A percentile compares a stretch with the other conserved stretches of the same genome.
These are phyloP conservation scores for Eucalyptus sp. DNA, from an alignment of 345 rosid species.

Conservation along the genomic window DNA sequence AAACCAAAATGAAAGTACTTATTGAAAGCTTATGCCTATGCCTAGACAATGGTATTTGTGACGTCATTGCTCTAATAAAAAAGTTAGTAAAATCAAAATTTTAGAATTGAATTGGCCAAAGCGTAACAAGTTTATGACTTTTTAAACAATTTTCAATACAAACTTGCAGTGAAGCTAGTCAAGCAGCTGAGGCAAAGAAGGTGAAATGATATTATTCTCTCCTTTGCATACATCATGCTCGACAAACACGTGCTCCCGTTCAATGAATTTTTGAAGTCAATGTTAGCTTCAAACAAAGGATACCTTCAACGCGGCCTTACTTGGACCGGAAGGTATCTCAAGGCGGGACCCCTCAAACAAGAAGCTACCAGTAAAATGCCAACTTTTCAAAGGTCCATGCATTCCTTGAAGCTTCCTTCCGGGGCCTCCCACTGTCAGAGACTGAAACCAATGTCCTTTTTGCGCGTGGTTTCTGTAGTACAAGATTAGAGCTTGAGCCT, in stretches of 20 bases:
- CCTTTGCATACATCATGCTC: not conserved
- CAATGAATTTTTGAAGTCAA: not conserved
- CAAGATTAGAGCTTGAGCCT: not conserved
- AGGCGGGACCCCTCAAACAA: not conserved
- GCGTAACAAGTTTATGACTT: too few relatives aligned
- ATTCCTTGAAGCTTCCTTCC: not conserved
- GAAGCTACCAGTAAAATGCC: not conserved
- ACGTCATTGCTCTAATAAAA: too few relatives aligned
- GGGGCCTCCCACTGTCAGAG: not conserved
- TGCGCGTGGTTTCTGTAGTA: not conserved
- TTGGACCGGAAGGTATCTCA: not conserved
- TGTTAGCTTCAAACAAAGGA: not conserved
- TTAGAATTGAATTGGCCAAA: too few relatives aligned
- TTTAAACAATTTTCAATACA: too few relatives aligned
- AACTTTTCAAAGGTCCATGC: not conserved
- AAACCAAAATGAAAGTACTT: too few relatives aligned
- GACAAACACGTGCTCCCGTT: not conserved
- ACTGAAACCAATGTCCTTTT: not conserved
- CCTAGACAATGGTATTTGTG: too few relatives aligned
- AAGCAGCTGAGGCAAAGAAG: not conserved
- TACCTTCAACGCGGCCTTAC: not conserved
- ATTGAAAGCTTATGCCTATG: too few relatives aligned
- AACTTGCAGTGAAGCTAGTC: not conserved
- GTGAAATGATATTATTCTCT: not conserved
- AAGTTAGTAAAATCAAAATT: too few relatives aligned